A percentile compares a stretch with the other conserved stretches of the same genome.
These are phyloP conservation scores for Mycosphaerella arachidis DNA, from an alignment of 2,329 filamentous ascomycete genomes.

Conservation along the genomic window DNA sequence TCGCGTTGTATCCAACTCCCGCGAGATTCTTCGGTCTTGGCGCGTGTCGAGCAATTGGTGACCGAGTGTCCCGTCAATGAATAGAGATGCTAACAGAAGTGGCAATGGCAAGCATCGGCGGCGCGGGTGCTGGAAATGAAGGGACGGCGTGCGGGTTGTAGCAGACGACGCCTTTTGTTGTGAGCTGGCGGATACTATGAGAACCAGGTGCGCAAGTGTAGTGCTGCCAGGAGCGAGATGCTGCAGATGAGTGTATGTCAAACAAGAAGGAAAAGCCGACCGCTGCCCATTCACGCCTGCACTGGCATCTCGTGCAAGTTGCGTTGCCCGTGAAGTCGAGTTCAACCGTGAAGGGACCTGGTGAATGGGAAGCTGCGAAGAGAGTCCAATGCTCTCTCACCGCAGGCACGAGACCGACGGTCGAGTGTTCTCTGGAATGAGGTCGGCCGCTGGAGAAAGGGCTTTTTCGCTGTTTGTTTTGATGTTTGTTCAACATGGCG, in stretches of 20 bases:
- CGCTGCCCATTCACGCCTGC: not conserved
- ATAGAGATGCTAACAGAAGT: conserved; percentile 14
- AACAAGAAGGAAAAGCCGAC: conserved; percentile 1
- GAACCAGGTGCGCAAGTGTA: not conserved
- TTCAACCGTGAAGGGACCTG: not conserved
- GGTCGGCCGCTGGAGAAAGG: not conserved
- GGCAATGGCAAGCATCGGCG: conserved; percentile 7
- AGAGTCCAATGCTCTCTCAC: not conserved
- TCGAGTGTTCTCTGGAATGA: conserved; percentile 6
- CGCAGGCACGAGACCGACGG: conserved; percentile 5
- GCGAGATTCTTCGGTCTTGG: conserved; percentile 4
- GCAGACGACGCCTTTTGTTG: conserved; percentile 7
- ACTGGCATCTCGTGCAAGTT: not conserved
- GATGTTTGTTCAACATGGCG: conserved; percentile 3
- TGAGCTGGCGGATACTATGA: not conserved
- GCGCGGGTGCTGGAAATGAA: conserved; percentile 14
- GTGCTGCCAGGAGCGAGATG: conserved; percentile 6
- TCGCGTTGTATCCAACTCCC: conserved; percentile 19
- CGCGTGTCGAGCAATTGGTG: conserved; percentile 1
- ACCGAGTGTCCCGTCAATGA: conserved; percentile 16
- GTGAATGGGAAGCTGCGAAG: not conserved
- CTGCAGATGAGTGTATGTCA: not conserved
- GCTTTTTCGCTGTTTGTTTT: conserved; percentile 1
- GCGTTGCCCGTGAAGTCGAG: not conserved
- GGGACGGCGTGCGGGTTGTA: conserved; percentile 16